Conservation (phyloP, 2,329 filamentous ascomycete species). For the Talaromyces sp. region DNA sequence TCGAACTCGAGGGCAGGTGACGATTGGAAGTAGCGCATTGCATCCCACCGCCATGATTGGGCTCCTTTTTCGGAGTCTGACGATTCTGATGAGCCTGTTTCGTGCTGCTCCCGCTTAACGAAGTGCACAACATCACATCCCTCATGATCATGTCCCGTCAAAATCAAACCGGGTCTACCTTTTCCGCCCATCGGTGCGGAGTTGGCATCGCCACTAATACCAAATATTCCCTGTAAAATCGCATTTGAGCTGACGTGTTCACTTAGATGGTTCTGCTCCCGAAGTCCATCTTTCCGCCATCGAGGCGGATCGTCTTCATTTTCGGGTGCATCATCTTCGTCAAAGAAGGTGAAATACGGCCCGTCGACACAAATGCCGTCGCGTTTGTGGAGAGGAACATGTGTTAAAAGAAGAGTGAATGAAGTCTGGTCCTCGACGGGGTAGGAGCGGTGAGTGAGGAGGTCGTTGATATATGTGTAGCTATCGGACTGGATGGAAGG, state of each 20-base stretch:
- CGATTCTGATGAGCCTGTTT: not conserved
- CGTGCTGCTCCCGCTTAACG: conserved; percentile 54
- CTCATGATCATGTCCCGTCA: conserved; percentile 93
- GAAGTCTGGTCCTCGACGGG: conserved; percentile 61
- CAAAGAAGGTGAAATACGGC: conserved; percentile 78
- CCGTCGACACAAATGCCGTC: conserved; percentile 77
- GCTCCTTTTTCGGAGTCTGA: conserved; percentile 15
- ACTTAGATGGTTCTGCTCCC: conserved; percentile 88
- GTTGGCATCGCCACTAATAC: conserved; percentile 60
- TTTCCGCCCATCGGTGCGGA: conserved; percentile 56
- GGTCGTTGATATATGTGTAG: conserved; percentile 65
- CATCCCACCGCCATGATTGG: conserved; percentile 34
- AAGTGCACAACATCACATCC: conserved; percentile 89
- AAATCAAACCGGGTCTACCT: conserved; percentile 70
- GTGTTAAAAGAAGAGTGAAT: conserved; percentile 83
- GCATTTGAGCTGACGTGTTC: conserved; percentile 62
- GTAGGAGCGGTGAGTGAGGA: conserved; percentile 54
- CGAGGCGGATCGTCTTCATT: conserved; percentile 45
- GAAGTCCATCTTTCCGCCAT: conserved; percentile 50
- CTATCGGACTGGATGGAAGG: conserved; percentile 67
- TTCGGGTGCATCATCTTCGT: conserved; percentile 56
- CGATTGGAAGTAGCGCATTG: conserved; percentile 27
- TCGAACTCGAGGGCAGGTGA: not conserved
- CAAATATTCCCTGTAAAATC: conserved; percentile 80
- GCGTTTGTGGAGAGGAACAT: conserved; percentile 84